These are phyloP conservation scores for Trichophyton rubrum DNA, from an alignment of 2,329 filamentous ascomycete species.

Conservation along the genomic window DNA sequence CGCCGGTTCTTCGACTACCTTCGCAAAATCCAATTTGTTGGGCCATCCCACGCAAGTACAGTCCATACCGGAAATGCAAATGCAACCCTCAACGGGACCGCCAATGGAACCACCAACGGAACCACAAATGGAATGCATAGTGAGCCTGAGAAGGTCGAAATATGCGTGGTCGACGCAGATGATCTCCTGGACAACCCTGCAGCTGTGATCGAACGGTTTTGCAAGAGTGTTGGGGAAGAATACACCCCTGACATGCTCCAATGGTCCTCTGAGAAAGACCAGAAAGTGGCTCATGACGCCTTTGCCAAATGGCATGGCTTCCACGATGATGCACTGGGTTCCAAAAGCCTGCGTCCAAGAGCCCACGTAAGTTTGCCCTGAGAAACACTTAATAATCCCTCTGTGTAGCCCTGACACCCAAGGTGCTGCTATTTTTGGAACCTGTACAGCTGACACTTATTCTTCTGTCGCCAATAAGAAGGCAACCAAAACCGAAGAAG, in stretches of 20 bases:
- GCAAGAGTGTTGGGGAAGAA: slow-evolving; percentile 64
- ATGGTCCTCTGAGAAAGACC: slow-evolving; percentile 67
- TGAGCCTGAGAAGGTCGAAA: slow-evolving; percentile 38
- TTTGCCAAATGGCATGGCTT: slow-evolving; percentile 98
- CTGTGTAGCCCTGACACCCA: background rate
- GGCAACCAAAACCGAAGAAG: slow-evolving; percentile 36
- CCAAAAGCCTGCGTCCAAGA: slow-evolving; percentile 57
- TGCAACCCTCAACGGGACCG: slow-evolving; percentile 17
- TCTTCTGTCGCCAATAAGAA: slow-evolving; percentile 12
- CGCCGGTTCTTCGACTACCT: slow-evolving; percentile 80
- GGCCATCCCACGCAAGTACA: slow-evolving; percentile 47
- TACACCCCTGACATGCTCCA: slow-evolving; percentile 67
- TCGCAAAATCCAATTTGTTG: slow-evolving; percentile 54
- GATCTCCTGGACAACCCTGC: slow-evolving; percentile 80
- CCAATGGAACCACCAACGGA: slow-evolving; percentile 13
- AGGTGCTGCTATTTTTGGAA: background rate
- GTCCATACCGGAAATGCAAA: slow-evolving; percentile 20
- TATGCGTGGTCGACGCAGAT: slow-evolving; percentile 86
- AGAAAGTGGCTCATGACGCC: slow-evolving; percentile 53
- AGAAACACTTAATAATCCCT: background rate
- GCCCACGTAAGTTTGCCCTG: slow-evolving; percentile 27
- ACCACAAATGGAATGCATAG: background rate
- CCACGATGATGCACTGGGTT: slow-evolving; percentile 86
- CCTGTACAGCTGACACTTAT: background rate
- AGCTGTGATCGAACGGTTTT: slow-evolving; percentile 64